Base-by-base conservation (phyloP, 164 flowering plant genomes). In the Vitis cinerea region DNA sequence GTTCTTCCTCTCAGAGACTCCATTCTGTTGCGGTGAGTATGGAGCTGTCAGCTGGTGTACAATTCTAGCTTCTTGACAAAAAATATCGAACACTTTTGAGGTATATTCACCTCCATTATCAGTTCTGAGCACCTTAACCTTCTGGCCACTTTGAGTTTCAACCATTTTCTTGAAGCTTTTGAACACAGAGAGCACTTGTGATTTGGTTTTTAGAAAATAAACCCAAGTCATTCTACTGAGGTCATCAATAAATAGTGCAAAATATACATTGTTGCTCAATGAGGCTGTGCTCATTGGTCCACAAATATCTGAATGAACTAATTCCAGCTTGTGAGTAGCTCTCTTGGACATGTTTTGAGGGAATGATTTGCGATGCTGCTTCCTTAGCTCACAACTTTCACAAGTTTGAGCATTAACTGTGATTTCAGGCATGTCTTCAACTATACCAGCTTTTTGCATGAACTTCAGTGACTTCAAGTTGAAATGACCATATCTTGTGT, bases 241-340 rank as follows among this genome's bases (percentile, higher is more conserved):
- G 12, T 66, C 69, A 66, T 66, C 51, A 55, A 56, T 66, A 15
- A 66, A 66, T 9, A 66, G 57, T 6, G 56, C 2, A 53, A 66
- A 66, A 17, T 31, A 56, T 0, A 10, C 54, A 53, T 66, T 66
- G 30, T 56, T 6, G 9, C 8, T n/a, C 2, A 16, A 9, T 3
- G 69, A 30, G 1, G 15, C 8, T 1, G 52, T 56, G 7, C 48
- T 54, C 69, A 66, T 66, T 4, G 61, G 61, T 1, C 61, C 60
- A 56, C 30, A 66, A 5, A 54, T 4, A 29, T 55, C 61, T 13
- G 61, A 14, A n/a, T 66, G 50, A 4, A 56, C 61, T 9, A 66
- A n/a, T 29, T 66, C 29, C 19, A 66, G 3, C 17, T 30, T 54
- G 37, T 31, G 3, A 3, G 6, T 55, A 1, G 51, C 50, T 56